Evolutionary conservation across 345 rosid genomes (phyloP).

Genomic region (Camelina laxa): DNA sequence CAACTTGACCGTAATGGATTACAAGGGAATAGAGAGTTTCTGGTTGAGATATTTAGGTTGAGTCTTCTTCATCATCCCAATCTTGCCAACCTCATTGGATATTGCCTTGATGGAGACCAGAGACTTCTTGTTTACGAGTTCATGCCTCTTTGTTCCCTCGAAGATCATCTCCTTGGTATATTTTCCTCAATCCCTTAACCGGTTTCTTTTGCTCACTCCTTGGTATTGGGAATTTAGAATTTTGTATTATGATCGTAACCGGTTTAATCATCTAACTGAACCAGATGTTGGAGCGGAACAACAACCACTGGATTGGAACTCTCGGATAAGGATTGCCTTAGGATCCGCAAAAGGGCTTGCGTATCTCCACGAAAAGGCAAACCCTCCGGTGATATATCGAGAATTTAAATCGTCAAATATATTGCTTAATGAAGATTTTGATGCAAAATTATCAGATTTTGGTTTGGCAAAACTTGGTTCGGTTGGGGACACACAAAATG

Average conservation of each 20-base stretch:
- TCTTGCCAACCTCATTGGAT: slow-evolving; percentile 84
- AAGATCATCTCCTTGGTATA: slow-evolving; percentile 84
- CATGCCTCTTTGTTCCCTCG: slow-evolving; percentile 88
- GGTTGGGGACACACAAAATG: slow-evolving; percentile 65
- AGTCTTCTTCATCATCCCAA: slow-evolving; percentile 84
- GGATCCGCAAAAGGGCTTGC: slow-evolving; percentile 79
- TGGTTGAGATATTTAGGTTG: slow-evolving; percentile 78
- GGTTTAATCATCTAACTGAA: not conserved
- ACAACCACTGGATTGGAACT: slow-evolving; percentile 66
- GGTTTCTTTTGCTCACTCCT: not conserved
- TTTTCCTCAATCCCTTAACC: slow-evolving; percentile 13
- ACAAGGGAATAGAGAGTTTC: slow-evolving; percentile 90
- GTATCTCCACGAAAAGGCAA: slow-evolving; percentile 78
- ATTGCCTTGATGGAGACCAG: slow-evolving; percentile 93
- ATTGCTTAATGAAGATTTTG: slow-evolving; percentile 55
- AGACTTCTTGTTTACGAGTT: slow-evolving; percentile 89
- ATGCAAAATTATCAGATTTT: slow-evolving; percentile 80
- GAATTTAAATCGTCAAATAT: slow-evolving; percentile 88
- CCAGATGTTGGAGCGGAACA: slow-evolving; percentile 57
- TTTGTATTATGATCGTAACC: not conserved
- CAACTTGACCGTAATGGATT: slow-evolving; percentile 92
- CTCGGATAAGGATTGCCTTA: slow-evolving; percentile 75
- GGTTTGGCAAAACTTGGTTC: slow-evolving; percentile 91
- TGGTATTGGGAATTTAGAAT: not conserved
- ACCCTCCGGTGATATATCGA: slow-evolving; percentile 83